Base-by-base conservation (phyloP, 2,329 filamentous ascomycete genomes). In the Ascochyta koolunga region DNA sequence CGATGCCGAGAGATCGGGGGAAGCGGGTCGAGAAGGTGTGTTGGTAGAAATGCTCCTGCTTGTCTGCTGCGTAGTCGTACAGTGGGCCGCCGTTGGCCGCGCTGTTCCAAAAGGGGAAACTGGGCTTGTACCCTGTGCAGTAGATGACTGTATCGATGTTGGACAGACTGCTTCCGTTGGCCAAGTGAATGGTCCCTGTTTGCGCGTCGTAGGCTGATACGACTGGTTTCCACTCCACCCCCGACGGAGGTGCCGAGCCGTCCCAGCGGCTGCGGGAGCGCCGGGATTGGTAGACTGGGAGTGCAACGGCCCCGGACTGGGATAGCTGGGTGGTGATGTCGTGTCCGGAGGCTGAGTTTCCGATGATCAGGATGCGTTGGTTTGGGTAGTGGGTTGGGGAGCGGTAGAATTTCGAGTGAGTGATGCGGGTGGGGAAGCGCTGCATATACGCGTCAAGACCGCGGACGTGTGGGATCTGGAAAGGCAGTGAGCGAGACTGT, bases 391-490 rank as follows among this genome's bases (percentile, higher is more conserved):
- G 38, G 1, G 33, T n/a, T 16, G 62, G 27, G 7, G 51, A 49
- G 31, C 64, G 60, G 49, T 66, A 63, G 21, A 48, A 50, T 2
- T 79, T 85, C 10, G 76, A 84, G 16, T 86, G 82, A 62, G 66
- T 50, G 4, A 72, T 56, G 16, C 68, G 57, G 3, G 38, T 76
- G 0, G 73, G 82, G 13, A 83, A 84, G 0, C 79, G 83, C 75
- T 78, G 75, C 0, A 85, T 83, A 64, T 84, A 85, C 50, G 77
- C 79, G 2, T 82, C 82, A 50, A 83, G 65, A 0, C 81, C 81
- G 16, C 74, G 63, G 3, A 83, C 81, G 1, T 68, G 47, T 0
- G 81, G 82, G 1, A 83, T 68, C 79, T 81, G n/a, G 2, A 16
- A 13, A 25, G 15, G n/a, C 13, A 24, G 11, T 24, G 4, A 24